phyloP scores from a whole-genome alignment of 108 stramenopile species.

The Pseudonitzschia multiseries region DNA sequence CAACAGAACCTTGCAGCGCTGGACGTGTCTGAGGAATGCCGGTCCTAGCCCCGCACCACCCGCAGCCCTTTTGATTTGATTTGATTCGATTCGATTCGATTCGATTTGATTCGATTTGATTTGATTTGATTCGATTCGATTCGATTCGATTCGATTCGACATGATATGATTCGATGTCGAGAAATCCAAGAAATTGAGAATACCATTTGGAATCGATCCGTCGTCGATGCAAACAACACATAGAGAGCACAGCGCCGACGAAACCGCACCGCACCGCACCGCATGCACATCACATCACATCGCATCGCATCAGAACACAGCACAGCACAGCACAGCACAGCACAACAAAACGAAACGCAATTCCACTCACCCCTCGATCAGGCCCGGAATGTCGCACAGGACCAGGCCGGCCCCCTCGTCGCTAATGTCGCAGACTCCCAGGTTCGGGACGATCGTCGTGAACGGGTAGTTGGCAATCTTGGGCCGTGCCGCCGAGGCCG shows the following conservation, averaged over 20 bases:
- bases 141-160: too few relatives aligned
- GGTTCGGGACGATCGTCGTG: conserved; percentile 95
- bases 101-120: too few relatives aligned
- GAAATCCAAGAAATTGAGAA: background rate
- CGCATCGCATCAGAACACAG: too few relatives aligned
- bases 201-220: background rate
- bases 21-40: conserved; percentile 90
- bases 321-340: too few relatives aligned
- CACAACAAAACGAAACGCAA: too few relatives aligned
- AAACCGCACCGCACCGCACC: too few relatives aligned
- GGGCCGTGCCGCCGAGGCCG: conserved; percentile 85
- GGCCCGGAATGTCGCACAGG: conserved; percentile 92
- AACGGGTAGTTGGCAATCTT: conserved; percentile 99
- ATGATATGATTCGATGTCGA: background rate
- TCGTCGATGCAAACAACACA: background rate
- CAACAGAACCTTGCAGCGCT: conserved; percentile 88
- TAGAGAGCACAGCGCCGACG: background rate
- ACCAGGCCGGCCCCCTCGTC: conserved; percentile 84
- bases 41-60: conserved; percentile 85
- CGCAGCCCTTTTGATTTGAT: conserved; percentile 57
- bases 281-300: too few relatives aligned
- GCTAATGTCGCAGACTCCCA: conserved; percentile 91
- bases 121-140: too few relatives aligned
- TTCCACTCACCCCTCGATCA: conserved; percentile 76
- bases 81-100: too few relatives aligned